phyloP scores from a whole-genome alignment of 305 asterid species.

The Fraxinus albicans region DNA sequence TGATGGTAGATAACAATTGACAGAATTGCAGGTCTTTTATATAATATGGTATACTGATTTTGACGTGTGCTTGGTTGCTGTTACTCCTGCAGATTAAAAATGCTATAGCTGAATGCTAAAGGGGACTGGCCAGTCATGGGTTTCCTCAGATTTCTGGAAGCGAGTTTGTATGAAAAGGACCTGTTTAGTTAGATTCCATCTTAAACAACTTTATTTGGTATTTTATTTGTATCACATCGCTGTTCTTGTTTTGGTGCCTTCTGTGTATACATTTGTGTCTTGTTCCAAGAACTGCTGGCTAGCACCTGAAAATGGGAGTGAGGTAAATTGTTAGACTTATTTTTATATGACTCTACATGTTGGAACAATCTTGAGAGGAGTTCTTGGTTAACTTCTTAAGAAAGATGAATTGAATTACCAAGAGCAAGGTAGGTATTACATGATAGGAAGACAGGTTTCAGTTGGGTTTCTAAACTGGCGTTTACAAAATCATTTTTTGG shows the following conservation, averaged over 20 bases:
- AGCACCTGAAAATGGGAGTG: slow-evolving; percentile 24
- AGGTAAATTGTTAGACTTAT: slow-evolving; percentile 17
- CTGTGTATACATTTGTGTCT: slow-evolving; percentile 15
- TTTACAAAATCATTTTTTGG: background rate
- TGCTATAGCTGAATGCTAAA: background rate
- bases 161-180: background rate
- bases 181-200: background rate
- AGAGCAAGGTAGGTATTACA: background rate
- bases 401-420: background rate
- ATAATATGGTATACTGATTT: background rate
- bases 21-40: background rate
- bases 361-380: background rate
- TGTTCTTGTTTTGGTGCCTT: slow-evolving; percentile 5
- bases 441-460: background rate
- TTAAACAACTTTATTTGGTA: slow-evolving; percentile 12
- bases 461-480: background rate
- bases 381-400: background rate
- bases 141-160: slow-evolving; percentile 1
- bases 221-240: slow-evolving; percentile 4
- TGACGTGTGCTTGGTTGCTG: slow-evolving; percentile 12
- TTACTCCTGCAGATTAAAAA: slow-evolving; percentile 27
- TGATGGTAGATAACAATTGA: background rate
- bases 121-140: slow-evolving; percentile 18
- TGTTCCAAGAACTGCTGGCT: slow-evolving; percentile 24
- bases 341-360: slow-evolving; percentile 7